Evolutionary conservation across 2,329 filamentous ascomycete species (phyloP), one percentile per base, ranked within the genome.

Genomic region (Aspergillus fumigatiaffinis): DNA sequence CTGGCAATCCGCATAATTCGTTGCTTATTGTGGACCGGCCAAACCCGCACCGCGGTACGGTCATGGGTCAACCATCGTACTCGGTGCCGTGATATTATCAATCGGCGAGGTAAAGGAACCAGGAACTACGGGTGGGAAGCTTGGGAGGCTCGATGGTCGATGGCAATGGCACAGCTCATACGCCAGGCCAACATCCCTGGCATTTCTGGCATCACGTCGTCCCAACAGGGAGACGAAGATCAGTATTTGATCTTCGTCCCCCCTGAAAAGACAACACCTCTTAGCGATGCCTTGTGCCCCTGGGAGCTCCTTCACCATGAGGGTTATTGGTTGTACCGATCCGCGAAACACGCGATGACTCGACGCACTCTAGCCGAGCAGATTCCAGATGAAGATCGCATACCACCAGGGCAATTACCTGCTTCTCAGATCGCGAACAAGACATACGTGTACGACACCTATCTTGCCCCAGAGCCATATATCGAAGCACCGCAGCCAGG

Each of bases 111-210:
- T 3, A 90, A 90, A 65, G 93, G 93, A 0, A 92, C 90, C 2
- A 85, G 86, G 32, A 96, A 91, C 63, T 97, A 97, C 71, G 91
- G 91, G 5, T 97, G 92, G 90, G 85, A 91, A 68, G 92, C 93
- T 1, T 99, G 93, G 92, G 89, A 96, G 75, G 87, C 90, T 44
- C 84, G 90, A 55, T 88, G 85, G 86, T 82, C 84, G 17, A 77
- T 79, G 59, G 74, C 82, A 28, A 87, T 88, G 82, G 84, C 82
- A 3, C 77, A 88, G 59, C 72, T 86, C 4, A 80, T 87, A 20
- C 76, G 78, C 48, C 77, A 79, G 52, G 79, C 82, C 25, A 76
- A 80, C 20, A 65, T 85, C 20, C 78, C 80, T 4, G 64, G 73
- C 0, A 78, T 83, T 58, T 69, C 69, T 21, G 68, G 71, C 32